Conservation (phyloP, 208 protist species). For the Spongospora subterranea region DNA sequence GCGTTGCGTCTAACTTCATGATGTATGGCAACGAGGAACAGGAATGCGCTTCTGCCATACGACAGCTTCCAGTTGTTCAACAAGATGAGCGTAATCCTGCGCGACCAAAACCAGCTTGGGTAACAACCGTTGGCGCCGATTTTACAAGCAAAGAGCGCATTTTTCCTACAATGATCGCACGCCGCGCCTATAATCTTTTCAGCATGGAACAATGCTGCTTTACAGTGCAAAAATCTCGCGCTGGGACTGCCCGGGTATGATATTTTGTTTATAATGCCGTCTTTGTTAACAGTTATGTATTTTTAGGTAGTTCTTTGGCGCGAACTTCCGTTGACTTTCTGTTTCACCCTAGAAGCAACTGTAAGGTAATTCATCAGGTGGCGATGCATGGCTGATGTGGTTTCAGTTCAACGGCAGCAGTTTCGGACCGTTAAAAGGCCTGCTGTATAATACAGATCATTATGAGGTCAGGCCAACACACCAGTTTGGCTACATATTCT, state of each 20-base stretch:
- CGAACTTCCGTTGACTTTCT: constrained; percentile 87
- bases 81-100: no score
- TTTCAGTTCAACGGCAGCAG: constrained; percentile 13
- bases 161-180: constrained; percentile 25
- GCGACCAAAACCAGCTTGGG: background rate
- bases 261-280: background rate
- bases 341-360: constrained; percentile 86
- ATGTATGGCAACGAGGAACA: constrained; percentile 86
- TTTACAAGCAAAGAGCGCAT: constrained; percentile 9
- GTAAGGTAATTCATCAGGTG: background rate
- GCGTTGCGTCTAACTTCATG: constrained; percentile 88
- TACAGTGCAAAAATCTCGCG: constrained; percentile 84
- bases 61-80: background rate
- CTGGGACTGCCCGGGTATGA: constrained; percentile 81
- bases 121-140: constrained; percentile 44
- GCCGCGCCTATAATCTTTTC: constrained; percentile 75
- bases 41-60: background rate
- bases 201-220: constrained; percentile 81
- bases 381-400: background rate
- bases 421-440: constrained; percentile 15
- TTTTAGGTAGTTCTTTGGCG: constrained; percentile 81
- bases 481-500: background rate
- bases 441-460: constrained; percentile 40
- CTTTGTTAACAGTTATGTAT: background rate
- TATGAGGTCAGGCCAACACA: background rate